Percentiles rank a stretch among this genome's conserved stretches.
These are phyloP conservation scores for Solanum corneliomulleri DNA, from an alignment of 257 asterid species.

Conservation along the genomic window DNA sequence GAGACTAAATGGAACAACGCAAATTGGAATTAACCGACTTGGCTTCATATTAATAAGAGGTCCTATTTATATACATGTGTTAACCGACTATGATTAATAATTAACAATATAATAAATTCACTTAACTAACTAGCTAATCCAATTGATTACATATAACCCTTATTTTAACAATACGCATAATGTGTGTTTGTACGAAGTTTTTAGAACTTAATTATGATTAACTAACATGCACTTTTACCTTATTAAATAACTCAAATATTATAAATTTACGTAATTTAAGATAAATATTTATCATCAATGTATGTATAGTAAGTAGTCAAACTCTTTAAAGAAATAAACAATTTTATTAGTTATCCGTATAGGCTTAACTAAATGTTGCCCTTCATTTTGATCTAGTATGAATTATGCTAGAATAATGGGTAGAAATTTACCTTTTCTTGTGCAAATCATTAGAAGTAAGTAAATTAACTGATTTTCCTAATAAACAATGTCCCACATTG, in stretches of 20 bases:
- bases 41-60: no score
- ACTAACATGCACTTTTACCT: neutral
- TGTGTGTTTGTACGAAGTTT: no score
- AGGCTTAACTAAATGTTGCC: neutral
- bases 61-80: no score
- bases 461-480: neutral
- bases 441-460: neutral
- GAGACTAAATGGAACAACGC: no score
- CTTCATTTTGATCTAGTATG: neutral
- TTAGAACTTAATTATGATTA: neutral
- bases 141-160: no score
- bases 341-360: neutral
- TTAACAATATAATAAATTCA: no score
- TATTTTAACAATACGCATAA: no score
- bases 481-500: neutral
- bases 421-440: neutral
- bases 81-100: no score
- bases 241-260: neutral
- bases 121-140: no score
- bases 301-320: neutral
- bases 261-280: no score
- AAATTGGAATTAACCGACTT: no score
- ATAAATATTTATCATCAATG: neutral
- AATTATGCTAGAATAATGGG: neutral
- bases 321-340: neutral